Conservation (phyloP, 148 eudicot genomes). For the Simmondsia chinensis region DNA sequence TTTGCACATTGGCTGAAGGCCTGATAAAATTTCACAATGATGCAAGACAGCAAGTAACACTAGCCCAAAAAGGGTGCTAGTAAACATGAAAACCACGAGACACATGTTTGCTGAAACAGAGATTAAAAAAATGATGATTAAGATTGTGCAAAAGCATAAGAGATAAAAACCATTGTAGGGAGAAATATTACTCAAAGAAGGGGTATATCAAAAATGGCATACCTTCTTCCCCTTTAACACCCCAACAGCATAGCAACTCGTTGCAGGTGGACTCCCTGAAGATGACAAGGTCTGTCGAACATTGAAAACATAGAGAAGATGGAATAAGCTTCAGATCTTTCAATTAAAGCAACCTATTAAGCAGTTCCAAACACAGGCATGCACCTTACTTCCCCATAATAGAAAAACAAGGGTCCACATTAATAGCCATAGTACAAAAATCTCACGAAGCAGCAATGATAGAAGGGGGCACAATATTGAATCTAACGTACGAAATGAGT, state of each 20-base stretch:
- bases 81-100: no score
- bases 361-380: neutral
- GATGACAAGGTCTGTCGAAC: conserved; percentile 49
- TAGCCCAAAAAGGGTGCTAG: neutral
- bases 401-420: no score
- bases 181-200: neutral
- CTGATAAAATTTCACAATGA: no score
- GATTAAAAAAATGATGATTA: no score
- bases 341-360: neutral
- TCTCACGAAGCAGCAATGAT: no score
- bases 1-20: no score
- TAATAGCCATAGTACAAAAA: no score
- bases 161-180: neutral
- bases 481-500: no score
- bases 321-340: neutral
- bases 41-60: neutral
- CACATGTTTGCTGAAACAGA: no score
- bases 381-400: no score
- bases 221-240: conserved; percentile 68
- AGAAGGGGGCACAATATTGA: no score
- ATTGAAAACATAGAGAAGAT: neutral
- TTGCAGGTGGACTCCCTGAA: conserved; percentile 28
- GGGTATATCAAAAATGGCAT: neutral
- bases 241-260: conserved; percentile 60
- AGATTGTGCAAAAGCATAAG: neutral